These are phyloP conservation scores for Fusarium praegraminearum DNA, from an alignment of 2,329 filamentous ascomycete genomes.

Conservation along the genomic window DNA sequence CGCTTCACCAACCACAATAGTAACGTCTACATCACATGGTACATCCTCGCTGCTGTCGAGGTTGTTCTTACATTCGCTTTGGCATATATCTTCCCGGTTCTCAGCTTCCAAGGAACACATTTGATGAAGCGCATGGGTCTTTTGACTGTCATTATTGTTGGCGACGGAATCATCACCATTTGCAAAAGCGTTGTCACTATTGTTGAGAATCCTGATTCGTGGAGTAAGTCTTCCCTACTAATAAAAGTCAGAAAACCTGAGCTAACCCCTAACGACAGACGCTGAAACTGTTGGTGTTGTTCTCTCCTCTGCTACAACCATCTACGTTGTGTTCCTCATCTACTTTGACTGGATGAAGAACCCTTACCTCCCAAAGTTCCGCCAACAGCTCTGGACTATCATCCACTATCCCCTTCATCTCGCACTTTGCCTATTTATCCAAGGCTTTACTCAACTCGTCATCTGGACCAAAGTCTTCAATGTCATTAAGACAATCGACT, in stretches of 20 bases:
- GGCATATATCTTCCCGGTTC: constrained; percentile 65
- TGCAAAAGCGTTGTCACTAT: constrained; percentile 63
- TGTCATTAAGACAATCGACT: constrained; percentile 40
- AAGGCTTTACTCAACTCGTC: constrained; percentile 70
- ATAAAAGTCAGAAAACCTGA: background rate
- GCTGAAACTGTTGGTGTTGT: constrained; percentile 56
- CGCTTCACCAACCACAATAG: constrained; percentile 53
- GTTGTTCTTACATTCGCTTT: constrained; percentile 63
- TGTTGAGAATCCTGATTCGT: constrained; percentile 56
- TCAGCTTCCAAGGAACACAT: constrained; percentile 72
- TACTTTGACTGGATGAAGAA: constrained; percentile 75
- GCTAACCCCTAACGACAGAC: constrained; percentile 47
- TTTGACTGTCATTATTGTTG: constrained; percentile 74
- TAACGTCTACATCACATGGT: constrained; percentile 60
- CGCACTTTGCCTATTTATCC: constrained; percentile 71
- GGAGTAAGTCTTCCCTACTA: constrained; percentile 49
- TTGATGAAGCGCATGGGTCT: constrained; percentile 73
- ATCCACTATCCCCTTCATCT: constrained; percentile 74
- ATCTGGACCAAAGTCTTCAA: constrained; percentile 58
- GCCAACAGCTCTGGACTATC: constrained; percentile 69
- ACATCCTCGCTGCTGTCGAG: constrained; percentile 66
- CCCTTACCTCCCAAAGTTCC: constrained; percentile 66
- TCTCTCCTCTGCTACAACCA: constrained; percentile 54
- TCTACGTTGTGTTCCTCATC: constrained; percentile 61
- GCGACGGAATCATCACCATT: constrained; percentile 73